Percentiles rank a stretch among this genome's conserved stretches.
Conservation (phyloP, 768 basidiomycete species). For the Boletus bicolor region DNA sequence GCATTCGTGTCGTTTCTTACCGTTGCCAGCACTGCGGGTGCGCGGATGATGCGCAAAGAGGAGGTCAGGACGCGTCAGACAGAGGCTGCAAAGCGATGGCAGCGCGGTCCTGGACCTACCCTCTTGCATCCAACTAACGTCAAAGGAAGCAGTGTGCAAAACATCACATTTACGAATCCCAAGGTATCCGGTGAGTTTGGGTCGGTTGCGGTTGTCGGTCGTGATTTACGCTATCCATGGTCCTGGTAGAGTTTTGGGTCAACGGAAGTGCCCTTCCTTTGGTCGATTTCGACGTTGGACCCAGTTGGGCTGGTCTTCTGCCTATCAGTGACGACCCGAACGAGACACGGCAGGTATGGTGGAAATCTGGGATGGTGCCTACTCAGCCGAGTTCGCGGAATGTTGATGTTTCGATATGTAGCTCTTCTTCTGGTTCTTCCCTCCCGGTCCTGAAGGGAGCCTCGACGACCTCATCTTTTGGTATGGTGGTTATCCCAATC, state of each 20-base stretch:
- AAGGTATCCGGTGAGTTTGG: constrained; percentile 50
- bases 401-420: constrained; percentile 22
- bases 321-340: constrained; percentile 59
- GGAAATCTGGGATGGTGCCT: too few species aligned
- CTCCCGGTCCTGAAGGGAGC: constrained; percentile 69
- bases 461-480: constrained; percentile 74
- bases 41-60: constrained; percentile 33
- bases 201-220: background rate
- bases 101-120: constrained; percentile 2
- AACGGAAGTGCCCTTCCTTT: constrained; percentile 62
- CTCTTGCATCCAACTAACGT: background rate
- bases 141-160: constrained; percentile 39
- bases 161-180: constrained; percentile 70
- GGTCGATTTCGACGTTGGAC: constrained; percentile 70
- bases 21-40: constrained; percentile 1
- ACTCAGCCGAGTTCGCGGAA: background rate
- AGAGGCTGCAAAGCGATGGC: constrained; percentile 46
- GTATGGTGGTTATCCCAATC: constrained; percentile 29
- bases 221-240: background rate
- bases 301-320: constrained; percentile 71
- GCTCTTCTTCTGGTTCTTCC: constrained; percentile 87
- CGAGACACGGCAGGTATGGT: constrained; percentile 62
- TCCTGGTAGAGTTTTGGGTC: constrained; percentile 59
- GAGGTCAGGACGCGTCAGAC: constrained; percentile 44
- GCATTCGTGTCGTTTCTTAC: constrained; percentile 11